phyloP scores from a whole-genome alignment of 164 flowering plant genomes.

The Kingdonia uniflora region DNA sequence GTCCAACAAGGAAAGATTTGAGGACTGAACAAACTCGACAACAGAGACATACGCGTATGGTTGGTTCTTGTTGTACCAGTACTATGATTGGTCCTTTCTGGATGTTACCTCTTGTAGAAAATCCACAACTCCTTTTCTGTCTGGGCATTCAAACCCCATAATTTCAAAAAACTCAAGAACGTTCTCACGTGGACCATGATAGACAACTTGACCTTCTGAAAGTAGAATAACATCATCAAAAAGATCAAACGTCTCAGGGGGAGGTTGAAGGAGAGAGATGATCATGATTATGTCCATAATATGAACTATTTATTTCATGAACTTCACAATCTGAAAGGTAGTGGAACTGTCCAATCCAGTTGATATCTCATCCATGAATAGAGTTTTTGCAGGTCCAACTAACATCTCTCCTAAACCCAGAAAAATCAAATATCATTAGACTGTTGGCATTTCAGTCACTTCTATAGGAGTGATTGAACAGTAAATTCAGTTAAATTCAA shows the following conservation, averaged over 20 bases:
- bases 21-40: constrained; percentile 25
- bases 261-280: constrained; percentile 56
- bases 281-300: constrained; percentile 49
- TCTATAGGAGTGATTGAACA: too few relatives aligned
- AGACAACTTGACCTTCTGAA: constrained; percentile 47
- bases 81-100: constrained; percentile 51
- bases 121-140: constrained; percentile 54
- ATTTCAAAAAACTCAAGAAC: constrained; percentile 42
- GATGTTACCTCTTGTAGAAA: constrained; percentile 62
- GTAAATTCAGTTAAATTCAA: too few relatives aligned
- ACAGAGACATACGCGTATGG: constrained; percentile 34
- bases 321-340: constrained; percentile 45
- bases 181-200: constrained; percentile 42
- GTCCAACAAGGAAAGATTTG: constrained; percentile 30
- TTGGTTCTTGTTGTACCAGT: constrained; percentile 29
- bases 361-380: constrained; percentile 64
- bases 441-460: too few relatives aligned
- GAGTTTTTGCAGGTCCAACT: constrained; percentile 53
- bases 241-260: constrained; percentile 49
- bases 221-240: constrained; percentile 50
- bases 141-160: constrained; percentile 48
- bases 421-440: not conserved
- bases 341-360: constrained; percentile 62
- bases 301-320: constrained; percentile 50
- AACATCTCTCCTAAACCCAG: constrained; percentile 44